Evolutionary conservation across 176 grass and related monocot genomes (phyloP).

Genomic region (bread wheat (Triticum aestivum)): IWGSC_CS_RefSeq_v2.1 NC_057800.1:45382849-45383348

Average conservation of each 20-base stretch:
- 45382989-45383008: conserved; percentile 52
- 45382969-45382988: conserved; percentile 60
- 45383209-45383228: no score
- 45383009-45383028: conserved; percentile 50
- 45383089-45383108: not conserved
- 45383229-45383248: no score
- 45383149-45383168: not conserved
- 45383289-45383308: not conserved
- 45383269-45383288: not conserved
- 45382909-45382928: conserved; percentile 78
- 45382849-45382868: conserved; percentile 80
- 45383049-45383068: not conserved
- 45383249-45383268: no score
- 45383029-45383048: not conserved
- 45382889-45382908: conserved; percentile 75
- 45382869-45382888: conserved; percentile 70
- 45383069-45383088: not conserved
- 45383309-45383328: no score
- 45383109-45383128: no score
- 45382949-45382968: conserved; percentile 47
- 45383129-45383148: not conserved
- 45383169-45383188: not conserved
- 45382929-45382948: conserved; percentile 47
- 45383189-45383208: not conserved
- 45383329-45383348: no score